phyloP scores from a whole-genome alignment of 2,329 filamentous ascomycete species.

The Xylariales sp. region DNA sequence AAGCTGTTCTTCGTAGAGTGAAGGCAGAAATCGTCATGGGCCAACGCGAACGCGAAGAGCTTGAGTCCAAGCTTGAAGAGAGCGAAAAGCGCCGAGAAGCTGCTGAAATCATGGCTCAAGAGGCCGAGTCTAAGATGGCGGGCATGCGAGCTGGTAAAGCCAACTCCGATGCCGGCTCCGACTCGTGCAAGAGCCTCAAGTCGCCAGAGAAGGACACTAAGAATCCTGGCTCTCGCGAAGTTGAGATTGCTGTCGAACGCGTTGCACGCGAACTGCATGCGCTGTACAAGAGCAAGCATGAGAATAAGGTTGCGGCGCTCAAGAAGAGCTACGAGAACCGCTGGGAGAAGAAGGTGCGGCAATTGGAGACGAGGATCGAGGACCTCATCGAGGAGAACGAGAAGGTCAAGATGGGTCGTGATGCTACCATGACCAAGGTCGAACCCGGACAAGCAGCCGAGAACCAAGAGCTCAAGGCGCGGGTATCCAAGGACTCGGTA shows the following conservation, averaged over 20 bases:
- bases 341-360: conserved; percentile 82
- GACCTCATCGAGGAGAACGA: conserved; percentile 72
- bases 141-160: conserved; percentile 63
- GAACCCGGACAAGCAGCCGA: conserved; percentile 40
- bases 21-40: conserved; percentile 75
- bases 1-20: conserved; percentile 72
- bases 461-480: conserved; percentile 48
- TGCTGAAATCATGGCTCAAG: conserved; percentile 70
- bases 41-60: conserved; percentile 76
- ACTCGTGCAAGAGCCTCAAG: conserved; percentile 15
- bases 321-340: conserved; percentile 81
- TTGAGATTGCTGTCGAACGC: conserved; percentile 82
- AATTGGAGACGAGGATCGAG: conserved; percentile 69
- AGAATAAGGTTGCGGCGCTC: conserved; percentile 88
- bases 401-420: conserved; percentile 60
- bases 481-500: conserved; percentile 62
- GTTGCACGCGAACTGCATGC: conserved; percentile 91
- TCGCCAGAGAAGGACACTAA: conserved; percentile 33
- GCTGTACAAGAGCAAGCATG: conserved; percentile 95
- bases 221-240: conserved; percentile 48
- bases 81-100: conserved; percentile 69
- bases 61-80: conserved; percentile 72
- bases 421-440: conserved; percentile 60
- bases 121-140: conserved; percentile 71
- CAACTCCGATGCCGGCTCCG: conserved; percentile 27